Percentiles rank a stretch among this genome's conserved stretches.
Conservation (phyloP, 352 stramenopile species). For the Globisporangium barbulae region DNA sequence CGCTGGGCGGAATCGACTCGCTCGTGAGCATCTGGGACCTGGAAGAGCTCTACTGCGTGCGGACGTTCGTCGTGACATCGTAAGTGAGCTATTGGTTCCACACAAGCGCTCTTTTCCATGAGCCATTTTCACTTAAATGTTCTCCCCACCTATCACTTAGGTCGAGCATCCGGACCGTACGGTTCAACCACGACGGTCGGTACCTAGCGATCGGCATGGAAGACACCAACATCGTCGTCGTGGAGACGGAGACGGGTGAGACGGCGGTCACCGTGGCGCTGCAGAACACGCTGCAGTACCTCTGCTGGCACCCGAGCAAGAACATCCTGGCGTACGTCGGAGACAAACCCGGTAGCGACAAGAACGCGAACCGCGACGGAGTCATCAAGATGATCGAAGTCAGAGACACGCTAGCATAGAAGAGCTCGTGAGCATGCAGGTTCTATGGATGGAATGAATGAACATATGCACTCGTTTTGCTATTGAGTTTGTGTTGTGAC, state of each 20-base stretch:
- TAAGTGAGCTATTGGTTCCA: conserved; percentile 22
- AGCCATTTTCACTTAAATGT: not conserved
- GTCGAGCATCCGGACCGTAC: conserved; percentile 75
- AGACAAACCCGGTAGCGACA: conserved; percentile 72
- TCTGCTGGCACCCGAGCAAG: conserved; percentile 82
- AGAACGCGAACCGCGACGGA: conserved; percentile 77
- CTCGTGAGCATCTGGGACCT: conserved; percentile 85
- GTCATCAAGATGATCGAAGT: conserved; percentile 86
- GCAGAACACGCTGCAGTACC: conserved; percentile 67
- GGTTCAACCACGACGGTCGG: conserved; percentile 70
- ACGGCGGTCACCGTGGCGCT: conserved; percentile 58
- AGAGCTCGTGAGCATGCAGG: conserved; percentile 4
- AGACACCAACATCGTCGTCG: conserved; percentile 63
- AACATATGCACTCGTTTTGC: not conserved
- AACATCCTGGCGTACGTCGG: conserved; percentile 82
- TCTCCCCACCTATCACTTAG: conserved; percentile 17
- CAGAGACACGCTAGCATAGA: conserved; percentile 29
- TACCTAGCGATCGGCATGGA: conserved; percentile 80
- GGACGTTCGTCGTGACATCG: conserved; percentile 80
- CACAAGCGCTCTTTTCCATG: not conserved
- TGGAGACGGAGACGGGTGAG: conserved; percentile 62
- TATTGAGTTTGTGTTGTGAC: not conserved
- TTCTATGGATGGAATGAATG: conserved; percentile 1
- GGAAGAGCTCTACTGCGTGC: conserved; percentile 82
- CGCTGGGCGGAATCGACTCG: conserved; percentile 77